Percentiles rank a stretch among this genome's conserved stretches.
phyloP scores from a whole-genome alignment of 768 basidiomycete species.

The Mycena chlorophos region DNA sequence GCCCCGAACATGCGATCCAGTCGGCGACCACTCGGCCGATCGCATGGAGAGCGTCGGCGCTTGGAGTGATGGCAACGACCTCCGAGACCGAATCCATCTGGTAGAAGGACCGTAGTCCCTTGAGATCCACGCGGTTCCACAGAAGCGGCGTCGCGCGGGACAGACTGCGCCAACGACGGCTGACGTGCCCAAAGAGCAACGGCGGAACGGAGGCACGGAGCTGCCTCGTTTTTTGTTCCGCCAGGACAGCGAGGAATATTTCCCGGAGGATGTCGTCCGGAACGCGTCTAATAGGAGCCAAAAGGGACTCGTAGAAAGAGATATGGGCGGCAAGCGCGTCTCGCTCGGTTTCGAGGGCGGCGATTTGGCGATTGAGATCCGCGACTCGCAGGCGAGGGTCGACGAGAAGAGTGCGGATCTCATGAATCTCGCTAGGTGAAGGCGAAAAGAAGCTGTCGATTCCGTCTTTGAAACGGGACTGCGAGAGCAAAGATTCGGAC shows the following conservation, averaged over 20 bases:
- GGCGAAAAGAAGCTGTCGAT: too few species aligned
- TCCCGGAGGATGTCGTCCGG: slow-evolving; percentile 5
- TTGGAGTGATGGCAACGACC: neutral
- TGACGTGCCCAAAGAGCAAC: neutral
- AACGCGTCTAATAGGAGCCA: slow-evolving; percentile 7
- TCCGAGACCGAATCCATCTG: neutral
- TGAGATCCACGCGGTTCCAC: neutral
- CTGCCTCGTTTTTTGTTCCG: neutral
- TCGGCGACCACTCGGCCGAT: too few species aligned
- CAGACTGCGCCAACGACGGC: slow-evolving; percentile 2
- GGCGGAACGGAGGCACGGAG: neutral
- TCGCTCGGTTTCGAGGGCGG: too few species aligned
- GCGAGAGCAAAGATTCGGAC: too few species aligned
- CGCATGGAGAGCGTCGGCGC: neutral
- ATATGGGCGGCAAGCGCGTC: neutral
- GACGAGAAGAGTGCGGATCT: too few species aligned
- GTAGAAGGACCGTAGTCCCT: neutral
- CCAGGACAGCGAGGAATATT: slow-evolving; percentile 3
- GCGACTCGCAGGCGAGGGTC: too few species aligned
- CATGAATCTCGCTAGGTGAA: too few species aligned
- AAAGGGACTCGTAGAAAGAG: neutral
- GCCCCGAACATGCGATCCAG: too few species aligned
- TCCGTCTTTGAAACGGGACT: too few species aligned
- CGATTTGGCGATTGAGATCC: too few species aligned
- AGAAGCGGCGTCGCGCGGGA: neutral